Conservation (phyloP, 2,329 filamentous ascomycete species). For the Fusarium citri region DNA sequence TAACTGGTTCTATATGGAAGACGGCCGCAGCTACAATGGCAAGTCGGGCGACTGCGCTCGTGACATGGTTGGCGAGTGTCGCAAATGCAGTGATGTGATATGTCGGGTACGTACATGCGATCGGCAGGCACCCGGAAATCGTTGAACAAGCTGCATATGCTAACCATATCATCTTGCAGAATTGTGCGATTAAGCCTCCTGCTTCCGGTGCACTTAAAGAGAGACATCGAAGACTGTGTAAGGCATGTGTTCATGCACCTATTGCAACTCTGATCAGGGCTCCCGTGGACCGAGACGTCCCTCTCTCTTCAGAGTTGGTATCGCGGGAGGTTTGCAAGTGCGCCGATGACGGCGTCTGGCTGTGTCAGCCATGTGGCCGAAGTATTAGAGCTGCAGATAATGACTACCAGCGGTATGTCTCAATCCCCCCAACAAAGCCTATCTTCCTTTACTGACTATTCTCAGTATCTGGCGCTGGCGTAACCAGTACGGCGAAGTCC, state of each 20-base stretch:
- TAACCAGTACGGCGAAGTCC: constrained; percentile 82
- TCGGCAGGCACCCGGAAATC: constrained; percentile 3
- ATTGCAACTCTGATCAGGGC: constrained; percentile 66
- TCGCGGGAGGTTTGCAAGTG: constrained; percentile 66
- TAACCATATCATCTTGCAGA: constrained; percentile 65
- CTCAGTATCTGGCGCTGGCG: constrained; percentile 87
- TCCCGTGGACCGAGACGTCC: constrained; percentile 56
- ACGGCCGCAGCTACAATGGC: constrained; percentile 66
- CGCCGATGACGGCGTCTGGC: constrained; percentile 74
- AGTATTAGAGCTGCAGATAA: constrained; percentile 71
- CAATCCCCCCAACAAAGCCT: too few relatives aligned
- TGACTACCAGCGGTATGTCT: constrained; percentile 67
- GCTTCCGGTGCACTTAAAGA: constrained; percentile 73
- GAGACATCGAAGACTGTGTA: constrained; percentile 85
- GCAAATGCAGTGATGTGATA: constrained; percentile 79
- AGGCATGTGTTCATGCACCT: constrained; percentile 78
- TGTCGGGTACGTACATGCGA: constrained; percentile 75
- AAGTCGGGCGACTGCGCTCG: constrained; percentile 84
- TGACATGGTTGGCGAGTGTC: constrained; percentile 87
- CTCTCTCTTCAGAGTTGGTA: constrained; percentile 67
- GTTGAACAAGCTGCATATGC: constrained; percentile 9
- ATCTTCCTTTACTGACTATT: constrained; percentile 15
- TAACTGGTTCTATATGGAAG: constrained; percentile 71
- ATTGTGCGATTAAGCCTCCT: constrained; percentile 88
- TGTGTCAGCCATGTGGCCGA: constrained; percentile 86